These are phyloP conservation scores for Begonia loranthoides DNA, from an alignment of 306 rosid genomes.

Conservation along the genomic window DNA sequence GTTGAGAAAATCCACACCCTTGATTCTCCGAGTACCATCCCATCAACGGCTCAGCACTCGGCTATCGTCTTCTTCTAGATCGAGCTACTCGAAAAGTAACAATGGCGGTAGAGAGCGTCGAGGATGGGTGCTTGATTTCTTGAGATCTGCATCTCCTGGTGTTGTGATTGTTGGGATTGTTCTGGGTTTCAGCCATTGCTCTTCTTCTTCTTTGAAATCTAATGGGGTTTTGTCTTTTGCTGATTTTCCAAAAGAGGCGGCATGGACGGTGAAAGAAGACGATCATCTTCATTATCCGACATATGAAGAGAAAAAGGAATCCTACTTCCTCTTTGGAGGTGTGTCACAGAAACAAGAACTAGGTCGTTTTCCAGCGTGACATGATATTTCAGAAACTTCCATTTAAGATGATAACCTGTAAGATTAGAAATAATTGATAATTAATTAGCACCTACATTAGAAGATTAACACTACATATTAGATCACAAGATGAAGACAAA, in stretches of 20 bases:
- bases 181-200: conserved; percentile 31
- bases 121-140: conserved; percentile 11
- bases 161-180: conserved; percentile 33
- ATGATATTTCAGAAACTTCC: no score
- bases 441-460: no score
- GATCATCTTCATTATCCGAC: conserved; percentile 18
- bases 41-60: conserved; percentile 16
- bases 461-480: background rate
- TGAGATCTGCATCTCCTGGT: conserved; percentile 29
- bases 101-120: conserved; percentile 4
- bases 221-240: conserved; percentile 23
- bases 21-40: background rate
- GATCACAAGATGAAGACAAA: background rate
- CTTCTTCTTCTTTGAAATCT: conserved; percentile 19
- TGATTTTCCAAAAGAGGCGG: conserved; percentile 16
- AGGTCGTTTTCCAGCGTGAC: no score
- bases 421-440: no score
- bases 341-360: background rate
- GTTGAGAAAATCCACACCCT: conserved; percentile 15
- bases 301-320: conserved; percentile 11
- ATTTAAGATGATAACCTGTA: no score
- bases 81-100: conserved; percentile 10
- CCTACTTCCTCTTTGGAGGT: conserved; percentile 46
- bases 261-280: conserved; percentile 5
- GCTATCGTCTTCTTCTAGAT: conserved; percentile 13